Base-by-base conservation (phyloP, 306 rosid genomes). In the Fragaria ananassa region DNA sequence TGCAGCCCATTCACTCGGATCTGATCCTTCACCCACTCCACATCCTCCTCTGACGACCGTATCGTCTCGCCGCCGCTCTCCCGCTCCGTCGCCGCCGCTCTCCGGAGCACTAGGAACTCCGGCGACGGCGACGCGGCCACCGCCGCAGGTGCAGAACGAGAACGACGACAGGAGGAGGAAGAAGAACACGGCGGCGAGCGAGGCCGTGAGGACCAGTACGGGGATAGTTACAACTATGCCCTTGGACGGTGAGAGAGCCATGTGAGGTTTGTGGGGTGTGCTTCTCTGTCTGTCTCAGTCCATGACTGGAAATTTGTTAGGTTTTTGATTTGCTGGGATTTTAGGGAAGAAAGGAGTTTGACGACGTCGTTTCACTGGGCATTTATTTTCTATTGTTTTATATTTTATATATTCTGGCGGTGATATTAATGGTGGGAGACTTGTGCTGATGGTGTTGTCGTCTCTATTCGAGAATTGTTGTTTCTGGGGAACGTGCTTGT, bases 1-100 rank as follows among this genome's bases (percentile, higher is more conserved):
- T 88, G 96, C 76, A 93, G 77, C 18, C 98, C 95, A 67, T 91
- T 93, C 45, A 80, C 81, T 67, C 71, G 89, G 85, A 93, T 93
- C 88, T 93, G 98, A 78, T 81, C 83, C 82, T 76, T 88, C 68
- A 93, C 87, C 98, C 98, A 93, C 62, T 93, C 92, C 58, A 93
- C 92, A 46, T 93, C 98, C 25, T 87, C 97, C 84, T 83, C 81
- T 62, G 75, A 86, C 34, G 91, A 85, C 60, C 76, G 70, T 50
- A 78, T 77, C 71, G 71, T 34, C 72, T 80, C 83, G 7, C 63
- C 83, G 7, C 63, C 50, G 6, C 58, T 37, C 47, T 39, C 84
- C 54, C 4, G 60, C 74, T 31, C 41, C 7, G 41, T 50, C 62
- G 13, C 67, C 5, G 27, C 47, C 65, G 2, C 66, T 57, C 41